Percentiles rank a stretch among this genome's conserved stretches.
Evolutionary conservation across 2,329 filamentous ascomycete genomes (phyloP).

Genomic region (Fusarium papillatum): DNA sequence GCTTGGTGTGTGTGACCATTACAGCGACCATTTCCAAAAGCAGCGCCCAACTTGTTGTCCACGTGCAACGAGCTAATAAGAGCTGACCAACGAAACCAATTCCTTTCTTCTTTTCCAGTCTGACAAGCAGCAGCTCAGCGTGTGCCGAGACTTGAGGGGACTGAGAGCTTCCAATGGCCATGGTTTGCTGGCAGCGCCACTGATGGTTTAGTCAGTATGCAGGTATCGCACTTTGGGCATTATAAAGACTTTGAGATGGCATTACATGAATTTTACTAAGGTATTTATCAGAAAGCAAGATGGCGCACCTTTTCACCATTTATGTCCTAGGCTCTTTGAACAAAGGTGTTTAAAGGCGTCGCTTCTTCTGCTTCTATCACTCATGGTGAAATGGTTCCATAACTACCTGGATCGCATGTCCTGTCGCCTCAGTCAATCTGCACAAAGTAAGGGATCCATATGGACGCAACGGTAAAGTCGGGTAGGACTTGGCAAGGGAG

Average conservation of each 20-base stretch:
- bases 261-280: conserved; percentile 1
- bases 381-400: not conserved
- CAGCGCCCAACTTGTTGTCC: conserved; percentile 3
- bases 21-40: conserved; percentile 23
- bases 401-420: not conserved
- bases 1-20: conserved; percentile 19
- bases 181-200: not conserved
- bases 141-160: not conserved
- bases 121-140: not conserved
- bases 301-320: not conserved
- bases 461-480: not conserved
- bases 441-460: not conserved
- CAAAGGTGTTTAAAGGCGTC: not conserved
- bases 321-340: not conserved
- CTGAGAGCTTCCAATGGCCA: not conserved
- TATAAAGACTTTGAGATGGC: not conserved
- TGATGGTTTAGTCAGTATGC: conserved; percentile 1
- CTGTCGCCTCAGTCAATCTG: not conserved
- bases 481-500: not conserved
- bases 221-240: not conserved
- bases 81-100: not conserved
- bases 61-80: not conserved
- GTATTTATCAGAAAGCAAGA: not conserved
- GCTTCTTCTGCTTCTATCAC: not conserved
- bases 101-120: not conserved